Percentiles rank a stretch among this genome's conserved stretches.
Evolutionary conservation across 345 rosid genomes (phyloP).

Genomic region (Melaleuca alternifolia): DNA sequence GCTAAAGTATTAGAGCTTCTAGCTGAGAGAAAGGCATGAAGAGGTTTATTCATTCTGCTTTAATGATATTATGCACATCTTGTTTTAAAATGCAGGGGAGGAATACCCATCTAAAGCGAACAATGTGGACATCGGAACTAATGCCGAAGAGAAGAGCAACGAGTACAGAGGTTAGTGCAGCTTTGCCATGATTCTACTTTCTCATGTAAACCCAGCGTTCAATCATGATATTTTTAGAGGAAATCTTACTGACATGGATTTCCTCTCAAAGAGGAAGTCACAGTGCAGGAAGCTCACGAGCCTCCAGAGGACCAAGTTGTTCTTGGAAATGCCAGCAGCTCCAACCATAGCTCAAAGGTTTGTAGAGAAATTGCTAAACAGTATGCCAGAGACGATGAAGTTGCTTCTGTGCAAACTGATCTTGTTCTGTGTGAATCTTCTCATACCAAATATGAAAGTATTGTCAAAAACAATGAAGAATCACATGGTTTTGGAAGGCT

Average conservation of each 20-base stretch:
- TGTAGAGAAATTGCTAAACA: neutral
- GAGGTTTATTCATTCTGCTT: neutral
- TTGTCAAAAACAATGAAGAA: neutral
- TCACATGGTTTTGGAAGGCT: neutral
- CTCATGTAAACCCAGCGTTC: neutral
- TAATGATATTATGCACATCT: neutral
- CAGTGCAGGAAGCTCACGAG: neutral
- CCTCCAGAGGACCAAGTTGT: neutral
- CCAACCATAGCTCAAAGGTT: neutral
- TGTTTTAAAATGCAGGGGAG: neutral
- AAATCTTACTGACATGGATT: neutral
- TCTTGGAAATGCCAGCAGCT: neutral
- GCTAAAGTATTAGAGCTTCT: neutral
- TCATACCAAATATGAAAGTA: neutral
- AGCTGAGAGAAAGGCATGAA: neutral
- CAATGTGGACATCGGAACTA: neutral
- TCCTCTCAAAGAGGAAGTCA: neutral
- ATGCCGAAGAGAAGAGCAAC: neutral
- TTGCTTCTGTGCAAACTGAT: neutral
- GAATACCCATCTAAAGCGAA: neutral
- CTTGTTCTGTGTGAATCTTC: neutral
- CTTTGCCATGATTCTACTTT: neutral
- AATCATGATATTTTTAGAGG: neutral
- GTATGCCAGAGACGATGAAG: neutral
- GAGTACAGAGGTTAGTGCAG: neutral